These are phyloP conservation scores for Albophoma yamanashiensis DNA, from an alignment of 2,329 filamentous ascomycete genomes.

Conservation along the genomic window DNA sequence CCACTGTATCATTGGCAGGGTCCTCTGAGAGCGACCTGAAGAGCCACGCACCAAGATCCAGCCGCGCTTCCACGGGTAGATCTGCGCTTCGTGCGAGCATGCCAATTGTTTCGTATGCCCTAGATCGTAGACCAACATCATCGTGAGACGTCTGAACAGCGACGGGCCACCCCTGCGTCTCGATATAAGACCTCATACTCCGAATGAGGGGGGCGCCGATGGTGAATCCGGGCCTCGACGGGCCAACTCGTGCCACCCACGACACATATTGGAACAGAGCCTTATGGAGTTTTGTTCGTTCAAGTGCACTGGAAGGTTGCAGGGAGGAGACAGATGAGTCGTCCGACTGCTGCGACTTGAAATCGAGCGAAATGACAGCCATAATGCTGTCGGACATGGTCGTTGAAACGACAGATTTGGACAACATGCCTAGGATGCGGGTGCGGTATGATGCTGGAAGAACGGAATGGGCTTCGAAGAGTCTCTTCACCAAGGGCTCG, in stretches of 20 bases:
- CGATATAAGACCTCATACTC: constrained; percentile 62
- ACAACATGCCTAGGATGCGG: constrained; percentile 63
- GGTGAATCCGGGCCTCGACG: constrained; percentile 43
- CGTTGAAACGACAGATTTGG: constrained; percentile 66
- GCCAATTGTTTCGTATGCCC: constrained; percentile 86
- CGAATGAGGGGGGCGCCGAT: constrained; percentile 61
- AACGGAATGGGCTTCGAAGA: constrained; percentile 68
- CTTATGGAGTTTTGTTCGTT: constrained; percentile 68
- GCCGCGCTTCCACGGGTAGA: constrained; percentile 42
- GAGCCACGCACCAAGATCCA: constrained; percentile 57
- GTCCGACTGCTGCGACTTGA: constrained; percentile 20
- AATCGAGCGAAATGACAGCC: constrained; percentile 59
- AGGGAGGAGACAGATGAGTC: constrained; percentile 4
- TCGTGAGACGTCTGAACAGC: constrained; percentile 48
- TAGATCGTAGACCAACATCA: constrained; percentile 58
- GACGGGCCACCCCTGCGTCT: constrained; percentile 73
- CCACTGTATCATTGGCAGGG: constrained; percentile 60
- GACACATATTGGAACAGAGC: constrained; percentile 80
- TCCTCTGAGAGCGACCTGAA: constrained; percentile 78
- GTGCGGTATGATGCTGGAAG: constrained; percentile 64
- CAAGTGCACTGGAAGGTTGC: constrained; percentile 46
- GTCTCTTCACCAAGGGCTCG: constrained; percentile 43
- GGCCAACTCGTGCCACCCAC: constrained; percentile 71
- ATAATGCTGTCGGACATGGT: constrained; percentile 58
- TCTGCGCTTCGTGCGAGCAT: constrained; percentile 59